Conservation (phyloP, 139 green algal species). For the Picochlorum sp. region DNA sequence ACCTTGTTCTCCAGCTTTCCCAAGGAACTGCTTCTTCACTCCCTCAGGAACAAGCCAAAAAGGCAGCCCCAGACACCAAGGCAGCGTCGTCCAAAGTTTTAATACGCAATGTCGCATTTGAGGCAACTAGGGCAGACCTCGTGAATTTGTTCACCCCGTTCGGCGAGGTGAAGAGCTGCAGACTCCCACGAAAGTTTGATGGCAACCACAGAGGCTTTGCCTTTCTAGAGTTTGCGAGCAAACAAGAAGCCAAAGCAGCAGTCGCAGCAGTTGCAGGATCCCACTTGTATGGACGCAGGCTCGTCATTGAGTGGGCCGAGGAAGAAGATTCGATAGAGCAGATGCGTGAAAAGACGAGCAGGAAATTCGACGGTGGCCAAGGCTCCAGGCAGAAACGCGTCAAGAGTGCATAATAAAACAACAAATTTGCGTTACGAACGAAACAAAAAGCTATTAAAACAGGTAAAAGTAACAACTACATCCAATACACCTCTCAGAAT, state of each 20-base stretch:
- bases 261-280: slow-evolving; percentile 56
- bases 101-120: slow-evolving; percentile 97
- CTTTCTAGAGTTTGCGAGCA: slow-evolving; percentile 86
- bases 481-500: not conserved
- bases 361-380: slow-evolving; percentile 28
- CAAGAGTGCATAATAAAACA: slow-evolving; percentile 7
- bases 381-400: not conserved
- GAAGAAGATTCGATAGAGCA: slow-evolving; percentile 66
- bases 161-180: slow-evolving; percentile 84
- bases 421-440: not conserved
- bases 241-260: slow-evolving; percentile 52
- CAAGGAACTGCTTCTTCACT: not conserved
- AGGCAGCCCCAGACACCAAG: not conserved
- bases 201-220: slow-evolving; percentile 82
- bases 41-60: not conserved
- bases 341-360: slow-evolving; percentile 63
- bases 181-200: slow-evolving; percentile 97
- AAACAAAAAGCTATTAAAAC: not conserved
- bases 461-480: not conserved
- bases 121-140: slow-evolving; percentile 90
- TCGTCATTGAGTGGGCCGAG: slow-evolving; percentile 82
- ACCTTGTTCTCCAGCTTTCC: slow-evolving; percentile 73
- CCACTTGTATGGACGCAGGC: slow-evolving; percentile 89
- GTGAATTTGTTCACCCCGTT: slow-evolving; percentile 84
- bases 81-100: slow-evolving; percentile 32